These are phyloP conservation scores for Tetraselmis striata DNA, from an alignment of 139 green algal genomes.

Conservation along the genomic window DNA sequence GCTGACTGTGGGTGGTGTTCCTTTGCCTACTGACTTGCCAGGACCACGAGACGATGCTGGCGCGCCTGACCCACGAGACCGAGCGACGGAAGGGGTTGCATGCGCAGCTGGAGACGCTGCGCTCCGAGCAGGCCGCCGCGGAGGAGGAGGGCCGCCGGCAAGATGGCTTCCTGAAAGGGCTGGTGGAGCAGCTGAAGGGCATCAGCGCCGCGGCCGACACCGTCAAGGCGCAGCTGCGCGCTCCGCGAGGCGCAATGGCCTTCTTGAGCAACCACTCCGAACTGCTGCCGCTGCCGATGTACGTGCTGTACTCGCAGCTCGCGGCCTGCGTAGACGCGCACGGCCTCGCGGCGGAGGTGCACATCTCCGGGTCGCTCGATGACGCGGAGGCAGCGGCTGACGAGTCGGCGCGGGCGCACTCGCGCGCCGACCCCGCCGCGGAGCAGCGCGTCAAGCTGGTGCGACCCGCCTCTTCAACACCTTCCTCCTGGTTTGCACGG, in stretches of 20 bases:
- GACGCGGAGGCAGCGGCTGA: constrained; percentile 4
- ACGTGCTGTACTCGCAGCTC: constrained; percentile 60
- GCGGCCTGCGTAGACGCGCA: constrained; percentile 33
- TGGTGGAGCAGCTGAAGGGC: constrained; percentile 37
- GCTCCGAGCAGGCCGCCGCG: constrained; percentile 11
- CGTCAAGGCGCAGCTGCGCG: constrained; percentile 4
- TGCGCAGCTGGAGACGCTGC: constrained; percentile 29
- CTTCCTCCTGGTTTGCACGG: too few species aligned
- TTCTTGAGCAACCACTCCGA: constrained; percentile 26
- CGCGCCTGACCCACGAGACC: constrained; percentile 43
- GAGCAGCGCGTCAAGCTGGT: neutral
- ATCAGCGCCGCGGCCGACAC: constrained; percentile 39
- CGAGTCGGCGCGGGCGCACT: neutral
- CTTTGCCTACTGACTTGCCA: too few species aligned
- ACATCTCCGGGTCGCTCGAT: constrained; percentile 33
- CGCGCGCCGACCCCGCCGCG: neutral
- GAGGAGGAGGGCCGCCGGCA: constrained; percentile 24
- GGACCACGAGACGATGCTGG: constrained; percentile 7
- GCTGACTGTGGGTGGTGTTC: too few species aligned
- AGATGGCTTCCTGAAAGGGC: constrained; percentile 8
- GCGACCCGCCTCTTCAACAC: too few species aligned
- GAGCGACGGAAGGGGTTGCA: constrained; percentile 37
- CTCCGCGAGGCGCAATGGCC: constrained; percentile 2
- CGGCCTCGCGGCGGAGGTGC: constrained; percentile 30
- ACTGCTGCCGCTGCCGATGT: constrained; percentile 52